Evolutionary conservation across 768 basidiomycete genomes (phyloP).

Genomic region (Lactarius deliciosus): DNA sequence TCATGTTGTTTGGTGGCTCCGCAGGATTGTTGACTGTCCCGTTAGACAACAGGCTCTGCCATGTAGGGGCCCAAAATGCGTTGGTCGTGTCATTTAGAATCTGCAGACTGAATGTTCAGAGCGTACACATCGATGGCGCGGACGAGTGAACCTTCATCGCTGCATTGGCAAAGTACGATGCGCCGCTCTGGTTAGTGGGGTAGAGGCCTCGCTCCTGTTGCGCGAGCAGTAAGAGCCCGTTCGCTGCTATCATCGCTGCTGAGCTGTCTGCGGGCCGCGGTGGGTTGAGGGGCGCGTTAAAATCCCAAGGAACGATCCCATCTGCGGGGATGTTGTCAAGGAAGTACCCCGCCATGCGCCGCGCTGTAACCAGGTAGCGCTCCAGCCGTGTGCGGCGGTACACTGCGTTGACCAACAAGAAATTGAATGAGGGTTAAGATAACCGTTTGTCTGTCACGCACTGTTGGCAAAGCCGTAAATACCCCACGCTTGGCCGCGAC

Average conservation of each 20-base stretch:
- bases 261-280: conserved; percentile 67
- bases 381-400: conserved; percentile 50
- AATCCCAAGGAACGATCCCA: conserved; percentile 76
- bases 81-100: conserved; percentile 21
- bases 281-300: conserved; percentile 60
- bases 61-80: conserved; percentile 50
- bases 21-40: conserved; percentile 62
- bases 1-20: conserved; percentile 48
- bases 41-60: conserved; percentile 65
- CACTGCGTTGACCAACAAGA: conserved; percentile 43
- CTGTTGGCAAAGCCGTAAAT: conserved; percentile 70
- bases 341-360: conserved; percentile 59
- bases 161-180: conserved; percentile 45
- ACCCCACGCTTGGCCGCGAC: conserved; percentile 71
- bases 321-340: conserved; percentile 55
- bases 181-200: conserved; percentile 34
- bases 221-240: conserved; percentile 58
- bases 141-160: conserved; percentile 47
- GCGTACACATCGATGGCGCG: background rate
- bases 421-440: conserved; percentile 6
- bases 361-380: conserved; percentile 59
- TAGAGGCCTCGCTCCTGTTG: conserved; percentile 40
- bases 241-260: conserved; percentile 62
- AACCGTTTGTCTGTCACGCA: conserved; percentile 36
- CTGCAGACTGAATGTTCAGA: background rate